Evolutionary conservation across 1,139 yeast species (phyloP), one percentile per base, ranked within the genome.

Genomic region (Hansenula sp.): DNA sequence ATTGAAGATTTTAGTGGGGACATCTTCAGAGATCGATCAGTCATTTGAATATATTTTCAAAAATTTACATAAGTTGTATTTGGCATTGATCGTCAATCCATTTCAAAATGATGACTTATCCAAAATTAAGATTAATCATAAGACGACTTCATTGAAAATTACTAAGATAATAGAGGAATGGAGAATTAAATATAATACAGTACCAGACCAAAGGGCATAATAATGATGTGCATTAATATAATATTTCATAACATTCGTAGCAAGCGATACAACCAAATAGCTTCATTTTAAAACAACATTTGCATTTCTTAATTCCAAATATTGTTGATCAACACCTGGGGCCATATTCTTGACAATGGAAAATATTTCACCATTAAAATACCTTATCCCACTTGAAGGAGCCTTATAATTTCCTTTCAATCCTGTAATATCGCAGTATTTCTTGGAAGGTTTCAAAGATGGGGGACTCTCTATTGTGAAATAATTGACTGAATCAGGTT

Each of bases 361-460:
- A 63, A 80, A 93, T 30, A 94, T 82, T 63, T 93, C 99, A 41
- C 80, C 81, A 59, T 93, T 84, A 65, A 87, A 81, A 63, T 81
- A 93, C 45, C 96, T 70, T 47, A 93, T 69, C 36, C 88, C 85
- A 58, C 82, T 87, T 13, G 84, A 71, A 0, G 95, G 95, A 36
- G 85, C 76, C 59, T 77, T 83, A 69, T 93, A 93, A 39, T 67
- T 74, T 0, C 91, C 94, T 43, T 80, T 84, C 24, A 93, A 70
- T 0, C 99, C 99, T 0, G 99, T 93, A 42, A 93, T 81, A 63
- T 93, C 99, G 67, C 99, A 93, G 67, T 90, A 93, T 57, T 81
- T 84, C 66, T 85, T 88, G 18, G 73, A 70, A 0, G 98, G 98
- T 53, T 71, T 75, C 52, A 91, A 66, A 7, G 95, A 84, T 0